Conservation (phyloP, 164 flowering plant genomes). For the Pachysandra terminalis region DNA sequence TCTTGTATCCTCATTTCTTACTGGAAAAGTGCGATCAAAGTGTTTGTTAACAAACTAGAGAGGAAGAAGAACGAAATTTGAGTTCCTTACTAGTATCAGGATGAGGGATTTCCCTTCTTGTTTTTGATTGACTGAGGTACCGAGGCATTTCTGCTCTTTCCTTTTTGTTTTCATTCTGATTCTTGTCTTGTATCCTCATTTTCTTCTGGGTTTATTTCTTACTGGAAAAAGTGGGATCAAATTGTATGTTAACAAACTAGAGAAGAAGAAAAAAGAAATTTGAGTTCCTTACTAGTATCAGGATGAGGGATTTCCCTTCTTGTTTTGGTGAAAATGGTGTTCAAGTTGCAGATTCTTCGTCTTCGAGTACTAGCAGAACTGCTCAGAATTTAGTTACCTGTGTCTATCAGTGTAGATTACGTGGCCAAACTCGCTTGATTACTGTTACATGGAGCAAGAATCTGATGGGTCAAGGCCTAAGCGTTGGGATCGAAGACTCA, state of each 20-base stretch:
- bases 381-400: constrained; percentile 59
- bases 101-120: constrained; percentile 89
- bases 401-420: constrained; percentile 43
- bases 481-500: constrained; percentile 52
- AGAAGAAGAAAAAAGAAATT: constrained; percentile 2
- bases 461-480: constrained; percentile 61
- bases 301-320: constrained; percentile 81
- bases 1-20: neutral
- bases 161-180: neutral
- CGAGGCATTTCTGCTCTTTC: constrained; percentile 1
- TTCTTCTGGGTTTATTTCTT: too few species aligned
- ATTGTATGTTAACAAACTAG: constrained; percentile 9
- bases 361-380: constrained; percentile 37
- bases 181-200: neutral
- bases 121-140: constrained; percentile 34
- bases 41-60: constrained; percentile 10
- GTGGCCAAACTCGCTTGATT: constrained; percentile 38
- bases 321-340: constrained; percentile 82
- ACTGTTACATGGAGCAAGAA: constrained; percentile 55
- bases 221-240: too few species aligned
- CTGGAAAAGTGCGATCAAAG: too few species aligned
- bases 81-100: constrained; percentile 7
- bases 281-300: constrained; percentile 4
- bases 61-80: constrained; percentile 1
- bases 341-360: constrained; percentile 77